Evolutionary conservation across 768 basidiomycete species (phyloP).

Genomic region (Boletus pseudopeckii): DNA sequence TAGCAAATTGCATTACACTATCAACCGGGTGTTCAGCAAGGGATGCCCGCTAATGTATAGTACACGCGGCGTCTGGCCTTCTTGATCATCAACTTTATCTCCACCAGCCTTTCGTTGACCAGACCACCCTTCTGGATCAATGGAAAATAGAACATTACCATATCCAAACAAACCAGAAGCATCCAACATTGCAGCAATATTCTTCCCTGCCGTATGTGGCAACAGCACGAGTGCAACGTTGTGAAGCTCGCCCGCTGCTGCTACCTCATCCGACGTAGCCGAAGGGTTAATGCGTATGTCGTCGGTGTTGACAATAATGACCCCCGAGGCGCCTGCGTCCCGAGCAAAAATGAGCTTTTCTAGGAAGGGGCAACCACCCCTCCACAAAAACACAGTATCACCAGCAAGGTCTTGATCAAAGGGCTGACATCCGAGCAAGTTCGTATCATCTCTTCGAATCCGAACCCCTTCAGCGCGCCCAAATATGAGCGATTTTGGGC

Average conservation of each 20-base stretch:
- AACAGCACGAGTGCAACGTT: constrained; percentile 61
- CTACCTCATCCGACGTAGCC: constrained; percentile 53
- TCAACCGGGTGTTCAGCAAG: constrained; percentile 69
- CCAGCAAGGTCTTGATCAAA: constrained; percentile 48
- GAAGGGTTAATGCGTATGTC: constrained; percentile 64
- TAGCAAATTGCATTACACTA: constrained; percentile 40
- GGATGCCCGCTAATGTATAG: constrained; percentile 77
- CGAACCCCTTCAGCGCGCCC: constrained; percentile 50
- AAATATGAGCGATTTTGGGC: constrained; percentile 39
- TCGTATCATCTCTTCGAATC: constrained; percentile 49
- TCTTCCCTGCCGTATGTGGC: constrained; percentile 46
- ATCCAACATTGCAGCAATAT: constrained; percentile 55
- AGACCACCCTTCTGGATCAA: constrained; percentile 40
- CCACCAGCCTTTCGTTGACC: constrained; percentile 16
- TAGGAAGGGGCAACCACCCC: constrained; percentile 87
- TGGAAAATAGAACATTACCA: constrained; percentile 49
- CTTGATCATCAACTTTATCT: constrained; percentile 22
- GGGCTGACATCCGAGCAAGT: constrained; percentile 57
- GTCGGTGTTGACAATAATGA: constrained; percentile 69
- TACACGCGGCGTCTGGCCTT: constrained; percentile 43
- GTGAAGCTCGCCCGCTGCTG: constrained; percentile 53
- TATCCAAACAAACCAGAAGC: constrained; percentile 43
- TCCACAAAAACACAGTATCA: constrained; percentile 57
- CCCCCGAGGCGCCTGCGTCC: constrained; percentile 69
- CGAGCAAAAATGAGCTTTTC: constrained; percentile 74